Conservation (phyloP, 2,329 filamentous ascomycete species). For the Hortaea sp. region DNA sequence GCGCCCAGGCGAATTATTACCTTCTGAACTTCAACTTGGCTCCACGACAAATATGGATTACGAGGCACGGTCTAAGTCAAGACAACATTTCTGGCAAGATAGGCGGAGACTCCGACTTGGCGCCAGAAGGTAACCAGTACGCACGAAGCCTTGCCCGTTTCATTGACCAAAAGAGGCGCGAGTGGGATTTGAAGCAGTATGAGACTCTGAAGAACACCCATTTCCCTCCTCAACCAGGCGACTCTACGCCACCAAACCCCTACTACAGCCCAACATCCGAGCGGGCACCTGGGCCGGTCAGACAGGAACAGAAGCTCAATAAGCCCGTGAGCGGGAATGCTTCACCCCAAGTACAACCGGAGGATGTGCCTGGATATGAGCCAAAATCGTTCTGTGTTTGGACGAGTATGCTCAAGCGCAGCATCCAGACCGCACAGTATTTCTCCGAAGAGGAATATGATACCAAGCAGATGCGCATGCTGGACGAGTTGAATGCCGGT, state of each 20-base stretch:
- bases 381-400: slow-evolving; percentile 90
- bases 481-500: slow-evolving; percentile 91
- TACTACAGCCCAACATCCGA: slow-evolving; percentile 50
- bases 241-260: slow-evolving; percentile 90
- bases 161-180: slow-evolving; percentile 66
- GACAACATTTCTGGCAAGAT: slow-evolving; percentile 85
- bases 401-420: slow-evolving; percentile 93
- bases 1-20: slow-evolving; percentile 86
- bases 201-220: slow-evolving; percentile 65
- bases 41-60: slow-evolving; percentile 96
- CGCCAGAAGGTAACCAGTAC: slow-evolving; percentile 69
- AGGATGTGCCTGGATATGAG: slow-evolving; percentile 33
- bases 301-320: background rate
- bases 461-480: slow-evolving; percentile 60
- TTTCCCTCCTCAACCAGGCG: slow-evolving; percentile 83
- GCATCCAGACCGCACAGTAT: slow-evolving; percentile 75
- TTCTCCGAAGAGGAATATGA: slow-evolving; percentile 96
- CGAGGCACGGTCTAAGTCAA: slow-evolving; percentile 79
- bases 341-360: slow-evolving; percentile 3
- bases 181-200: slow-evolving; percentile 76
- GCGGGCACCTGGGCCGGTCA: background rate
- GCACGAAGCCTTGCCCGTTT: slow-evolving; percentile 72
- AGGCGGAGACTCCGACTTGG: slow-evolving; percentile 80
- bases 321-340: background rate
- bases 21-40: slow-evolving; percentile 94